phyloP scores from a whole-genome alignment of 495 filamentous ascomycete species.

The Aspergillus saccharolyticus region DNA sequence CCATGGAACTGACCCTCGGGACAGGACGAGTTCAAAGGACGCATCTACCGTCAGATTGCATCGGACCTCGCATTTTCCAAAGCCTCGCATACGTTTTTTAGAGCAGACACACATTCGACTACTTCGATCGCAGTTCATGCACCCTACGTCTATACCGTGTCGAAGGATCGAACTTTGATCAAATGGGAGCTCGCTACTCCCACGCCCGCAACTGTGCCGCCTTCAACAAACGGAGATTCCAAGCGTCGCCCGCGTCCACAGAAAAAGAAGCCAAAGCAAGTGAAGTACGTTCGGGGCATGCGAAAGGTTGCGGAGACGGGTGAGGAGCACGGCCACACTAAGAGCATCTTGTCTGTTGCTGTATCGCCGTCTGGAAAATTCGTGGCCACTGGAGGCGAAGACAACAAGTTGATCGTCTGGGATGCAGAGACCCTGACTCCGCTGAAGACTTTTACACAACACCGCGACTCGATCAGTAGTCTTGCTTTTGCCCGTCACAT shows the following conservation, averaged over 20 bases:
- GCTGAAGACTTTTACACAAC: constrained; percentile 79
- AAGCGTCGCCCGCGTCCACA: constrained; percentile 61
- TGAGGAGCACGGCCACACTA: constrained; percentile 68
- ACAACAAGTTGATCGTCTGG: constrained; percentile 81
- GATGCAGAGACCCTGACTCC: constrained; percentile 71
- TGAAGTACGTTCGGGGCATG: constrained; percentile 62
- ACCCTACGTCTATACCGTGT: constrained; percentile 78
- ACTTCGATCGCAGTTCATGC: constrained; percentile 74
- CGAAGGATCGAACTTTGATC: constrained; percentile 74
- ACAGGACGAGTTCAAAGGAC: constrained; percentile 82
- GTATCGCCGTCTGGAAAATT: constrained; percentile 85
- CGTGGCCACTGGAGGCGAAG: constrained; percentile 81
- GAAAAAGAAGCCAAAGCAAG: constrained; percentile 63
- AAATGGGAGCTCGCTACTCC: constrained; percentile 75
- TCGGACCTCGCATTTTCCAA: constrained; percentile 58
- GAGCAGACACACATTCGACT: constrained; percentile 67
- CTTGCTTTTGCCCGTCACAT: constrained; percentile 83
- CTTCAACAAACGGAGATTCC: constrained; percentile 47
- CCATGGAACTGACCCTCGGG: constrained; percentile 10
- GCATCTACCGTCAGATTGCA: constrained; percentile 74
- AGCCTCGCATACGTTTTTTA: constrained; percentile 64
- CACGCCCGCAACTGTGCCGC: constrained; percentile 17
- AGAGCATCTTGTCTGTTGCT: constrained; percentile 72
- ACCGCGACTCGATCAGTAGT: constrained; percentile 79
- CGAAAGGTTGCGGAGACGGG: constrained; percentile 55